A percentile compares a stretch with the other conserved stretches of the same genome.
These are phyloP conservation scores for Fusarium chaquense DNA, from an alignment of 2,329 filamentous ascomycete genomes.

Conservation along the genomic window DNA sequence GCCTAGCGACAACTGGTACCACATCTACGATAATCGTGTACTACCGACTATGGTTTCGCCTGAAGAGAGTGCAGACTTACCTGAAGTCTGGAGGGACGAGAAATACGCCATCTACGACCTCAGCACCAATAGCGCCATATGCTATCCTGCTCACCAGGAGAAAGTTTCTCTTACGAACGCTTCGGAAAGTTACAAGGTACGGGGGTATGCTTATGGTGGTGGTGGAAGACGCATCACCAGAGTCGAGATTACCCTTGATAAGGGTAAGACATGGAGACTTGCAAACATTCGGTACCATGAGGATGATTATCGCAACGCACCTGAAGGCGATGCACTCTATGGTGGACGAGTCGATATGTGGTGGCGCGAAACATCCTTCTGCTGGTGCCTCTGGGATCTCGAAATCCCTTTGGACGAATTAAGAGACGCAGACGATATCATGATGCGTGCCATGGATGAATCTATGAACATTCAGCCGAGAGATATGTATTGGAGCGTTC, in stretches of 20 bases:
- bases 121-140: constrained; percentile 86
- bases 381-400: constrained; percentile 93
- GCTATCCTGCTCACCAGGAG: constrained; percentile 84
- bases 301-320: constrained; percentile 78
- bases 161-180: constrained; percentile 63
- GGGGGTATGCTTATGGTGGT: constrained; percentile 89
- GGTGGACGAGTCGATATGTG: constrained; percentile 84
- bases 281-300: constrained; percentile 85
- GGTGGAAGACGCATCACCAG: constrained; percentile 86
- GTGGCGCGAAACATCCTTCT: constrained; percentile 85
- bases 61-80: constrained; percentile 79
- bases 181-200: constrained; percentile 70
- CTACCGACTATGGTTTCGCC: constrained; percentile 88
- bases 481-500: constrained; percentile 95
- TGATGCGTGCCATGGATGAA: constrained; percentile 91
- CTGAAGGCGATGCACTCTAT: constrained; percentile 72
- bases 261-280: constrained; percentile 82
- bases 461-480: constrained; percentile 86
- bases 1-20: constrained; percentile 94
- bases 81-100: constrained; percentile 87
- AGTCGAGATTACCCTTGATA: constrained; percentile 85
- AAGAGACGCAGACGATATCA: constrained; percentile 74
- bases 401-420: constrained; percentile 74
- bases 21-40: constrained; percentile 93
- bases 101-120: constrained; percentile 94